Base-by-base conservation (phyloP, 441 rosid species). In the Dalechampia spathulata region DNA sequence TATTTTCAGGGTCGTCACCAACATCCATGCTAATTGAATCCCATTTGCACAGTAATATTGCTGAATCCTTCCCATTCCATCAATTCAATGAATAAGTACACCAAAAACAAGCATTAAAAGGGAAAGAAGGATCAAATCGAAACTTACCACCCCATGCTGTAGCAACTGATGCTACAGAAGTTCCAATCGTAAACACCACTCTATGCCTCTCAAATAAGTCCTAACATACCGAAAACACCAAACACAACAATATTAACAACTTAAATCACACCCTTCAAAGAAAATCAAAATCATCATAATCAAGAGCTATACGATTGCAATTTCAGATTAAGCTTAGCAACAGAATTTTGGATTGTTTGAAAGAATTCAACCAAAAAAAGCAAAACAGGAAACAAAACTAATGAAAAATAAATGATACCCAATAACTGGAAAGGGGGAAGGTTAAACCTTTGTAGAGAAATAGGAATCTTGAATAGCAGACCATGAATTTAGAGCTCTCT, bases 141-240 rank as follows among this genome's bases (percentile, higher is more conserved):
- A n/a, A 30, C 80, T 67, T 69, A 91, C 98, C 98, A 58, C 67
- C 59, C 87, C 96, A 88, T 58, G 93, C 93, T 9, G 96, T 86
- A 47, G 80, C 90, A 75, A 88, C 85, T 17, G 95, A 86, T n/a
- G 95, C 98, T 15, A 81, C 23, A 64, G 98, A 88, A 58, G 98
- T 88, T 57, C 95, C 96, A 39, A 88, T 41, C 6, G 98, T 84
- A 62, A 92, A 86, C 20, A 92, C 90, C 60, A 86, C 89, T 73
- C 62, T 83, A 63, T 88, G 86, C 71, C 83, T 81, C 73, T 88
- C 96, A 66, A 92, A 86, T 49, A 74, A 73, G 40, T 86, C 98
- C 96, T 88, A 55, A 14, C 43, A 57, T 45, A 62, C 22, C 25
- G 22, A 36, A 44, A 34, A 30, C 44, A 61, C 53, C 55, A 52